phyloP scores from a whole-genome alignment of 768 basidiomycete species.

The Auricularia heimuer region DNA sequence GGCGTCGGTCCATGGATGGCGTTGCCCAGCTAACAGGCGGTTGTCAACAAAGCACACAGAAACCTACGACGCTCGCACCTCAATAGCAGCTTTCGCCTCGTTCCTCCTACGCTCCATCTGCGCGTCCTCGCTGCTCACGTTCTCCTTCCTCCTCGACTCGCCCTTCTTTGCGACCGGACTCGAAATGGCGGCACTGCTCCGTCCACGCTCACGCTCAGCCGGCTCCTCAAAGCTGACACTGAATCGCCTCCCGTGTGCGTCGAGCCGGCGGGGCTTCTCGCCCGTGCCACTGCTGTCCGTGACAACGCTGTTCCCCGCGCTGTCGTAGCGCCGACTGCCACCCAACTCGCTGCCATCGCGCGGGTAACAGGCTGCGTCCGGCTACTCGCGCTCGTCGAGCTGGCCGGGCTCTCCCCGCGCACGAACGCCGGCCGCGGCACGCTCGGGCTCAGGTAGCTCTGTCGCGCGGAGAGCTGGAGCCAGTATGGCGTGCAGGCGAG shows the following conservation, averaged over 20 bases:
- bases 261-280: constrained; percentile 17
- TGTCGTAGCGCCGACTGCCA: constrained; percentile 1
- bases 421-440: constrained; percentile 46
- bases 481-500: not conserved
- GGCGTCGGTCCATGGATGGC: constrained; percentile 74
- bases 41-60: constrained; percentile 2
- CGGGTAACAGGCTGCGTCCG: constrained; percentile 64
- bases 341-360: constrained; percentile 61
- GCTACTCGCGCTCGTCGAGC: constrained; percentile 77
- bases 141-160: constrained; percentile 10
- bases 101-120: constrained; percentile 65
- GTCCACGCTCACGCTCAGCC: constrained; percentile 19
- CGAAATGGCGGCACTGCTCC: constrained; percentile 18
- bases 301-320: not conserved
- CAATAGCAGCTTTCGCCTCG: constrained; percentile 81
- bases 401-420: constrained; percentile 61
- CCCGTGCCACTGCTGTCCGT: constrained; percentile 8
- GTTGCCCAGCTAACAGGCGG: constrained; percentile 59
- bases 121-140: constrained; percentile 35
- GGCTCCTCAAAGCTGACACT: constrained; percentile 64
- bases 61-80: constrained; percentile 40
- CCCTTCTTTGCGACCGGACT: constrained; percentile 9
- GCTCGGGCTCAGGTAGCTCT: not conserved
- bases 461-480: constrained; percentile 2
- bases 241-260: constrained; percentile 37